Base-by-base conservation (phyloP, 768 basidiomycete genomes). In the Mycena alexandri region DNA sequence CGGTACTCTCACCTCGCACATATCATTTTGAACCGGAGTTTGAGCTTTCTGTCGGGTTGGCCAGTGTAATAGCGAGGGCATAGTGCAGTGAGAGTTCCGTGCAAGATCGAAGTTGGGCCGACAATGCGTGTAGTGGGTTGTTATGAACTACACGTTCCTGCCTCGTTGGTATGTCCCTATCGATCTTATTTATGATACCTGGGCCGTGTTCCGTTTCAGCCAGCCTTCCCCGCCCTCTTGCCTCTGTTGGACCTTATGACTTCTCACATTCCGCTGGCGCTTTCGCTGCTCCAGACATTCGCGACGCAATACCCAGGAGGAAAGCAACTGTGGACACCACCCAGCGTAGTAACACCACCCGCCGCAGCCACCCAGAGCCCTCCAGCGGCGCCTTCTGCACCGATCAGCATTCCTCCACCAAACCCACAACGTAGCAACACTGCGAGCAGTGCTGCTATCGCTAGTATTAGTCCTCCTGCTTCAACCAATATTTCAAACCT, bases 61-160 rank as follows among this genome's bases (percentile, higher is more conserved):
- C 83, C 83, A 84, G 71, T 81, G 79, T 46, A 83, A 79, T 55
- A 83, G 70, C 34, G 82, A 81, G 63, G 80, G 79, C 82, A 82
- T 83, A 73, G 68, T 73, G 74, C 83, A 73, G 68, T 73, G 74
- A 74, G 67, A 71, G 71, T 71, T 68, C 25, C 47, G 65, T 65
- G 71, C 63, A 68, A 58, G 65, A 74, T 74, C 67, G 65, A 68
- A 71, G 70, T 71, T 70, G 64, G 62, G 63, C 61, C 65, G 43
- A 59, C 65, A 69, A 61, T 67, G 52, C 62, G 56, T 71, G 59
- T 53, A 46, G 29, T 58, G 29, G 16, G 63, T 38, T 50, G 50
- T 61, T 53, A 72, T 69, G 61, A 65, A 59, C 59, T 60, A 61
- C 80, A 78, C 76, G 79, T 77, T 61, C 63, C 55, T 65, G 65